Percentiles rank a stretch among this genome's conserved stretches.
Conservation (phyloP, 805 yeast genomes). For the Kodamaea laetipori region DNA sequence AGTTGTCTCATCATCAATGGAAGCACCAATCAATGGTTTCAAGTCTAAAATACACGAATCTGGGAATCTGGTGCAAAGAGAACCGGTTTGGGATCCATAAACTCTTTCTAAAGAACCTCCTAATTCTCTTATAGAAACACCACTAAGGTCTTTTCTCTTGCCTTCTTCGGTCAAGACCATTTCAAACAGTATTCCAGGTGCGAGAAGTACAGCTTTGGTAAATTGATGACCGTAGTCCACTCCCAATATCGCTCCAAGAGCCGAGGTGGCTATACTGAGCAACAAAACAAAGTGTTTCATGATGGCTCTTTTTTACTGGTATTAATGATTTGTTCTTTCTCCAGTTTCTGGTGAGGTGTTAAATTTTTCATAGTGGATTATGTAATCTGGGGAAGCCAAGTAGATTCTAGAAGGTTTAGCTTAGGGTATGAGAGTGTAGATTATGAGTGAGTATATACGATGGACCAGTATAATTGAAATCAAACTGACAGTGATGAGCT, state of each 20-base stretch:
- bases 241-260: constrained; percentile 71
- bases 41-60: constrained; percentile 62
- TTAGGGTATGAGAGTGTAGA: neutral
- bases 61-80: constrained; percentile 75
- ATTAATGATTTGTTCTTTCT: neutral
- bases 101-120: constrained; percentile 57
- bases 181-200: constrained; percentile 88
- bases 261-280: constrained; percentile 10
- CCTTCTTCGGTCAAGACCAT: constrained; percentile 87
- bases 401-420: neutral
- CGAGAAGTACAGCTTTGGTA: constrained; percentile 84
- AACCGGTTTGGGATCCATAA: constrained; percentile 75
- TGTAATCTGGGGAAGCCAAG: constrained; percentile 3
- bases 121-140: constrained; percentile 59
- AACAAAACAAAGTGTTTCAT: constrained; percentile 8
- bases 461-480: too few species aligned
- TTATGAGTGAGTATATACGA: too few species aligned
- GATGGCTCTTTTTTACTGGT: neutral
- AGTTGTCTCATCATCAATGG: constrained; percentile 49
- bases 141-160: constrained; percentile 85
- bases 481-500: too few species aligned
- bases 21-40: constrained; percentile 71
- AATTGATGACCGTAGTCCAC: constrained; percentile 87
- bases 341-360: constrained; percentile 4
- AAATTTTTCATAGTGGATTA: constrained; percentile 2